Evolutionary conservation across 441 rosid genomes (phyloP), one percentile per base, ranked within the genome.

Genomic region (Adansonia madagascariensis): DNA sequence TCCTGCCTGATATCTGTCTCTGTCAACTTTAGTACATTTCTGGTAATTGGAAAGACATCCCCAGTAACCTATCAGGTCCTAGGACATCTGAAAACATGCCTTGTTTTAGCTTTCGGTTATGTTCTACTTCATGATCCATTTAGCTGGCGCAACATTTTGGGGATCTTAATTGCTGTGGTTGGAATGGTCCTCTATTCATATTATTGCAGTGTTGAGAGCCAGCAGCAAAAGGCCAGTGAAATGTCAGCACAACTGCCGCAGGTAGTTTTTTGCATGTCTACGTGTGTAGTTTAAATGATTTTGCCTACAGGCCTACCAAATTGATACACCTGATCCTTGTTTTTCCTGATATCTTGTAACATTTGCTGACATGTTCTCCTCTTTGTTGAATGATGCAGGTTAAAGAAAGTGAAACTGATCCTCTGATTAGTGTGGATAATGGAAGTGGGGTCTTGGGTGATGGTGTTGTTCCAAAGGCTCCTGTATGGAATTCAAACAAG

Each of bases 41-140:
- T 95, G 80, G 99, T 95, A 11, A 95, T 95, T 52, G 98, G 99
- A 77, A 95, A 95, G 89, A 95, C 99, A 74, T 95, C 99, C 82
- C 99, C 99, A 1, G 98, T 95, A 75, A 94, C 99, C 31, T 95
- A 95, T 86, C 99, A 95, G 83, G 99, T 95, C 73, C 88, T 95
- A 24, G 99, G 99, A 71, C 99, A 95, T 86, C 84, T 95, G 65
- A 95, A 95, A 86, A 95, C 99, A 75, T 95, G 99, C 85, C 86
- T 95, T 52, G 98, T 95, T 82, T 88, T 95, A 91, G 97, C 97
- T 44, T 95, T 95, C 65, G 99, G 99, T 66, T 95, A 95, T 67
- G 91, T 92, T 75, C 88, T 95, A 69, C 92, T 95, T 67, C 90
- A 70, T 12, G 97, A 95, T 77, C 99, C 98, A 66, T 94, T 94